A percentile compares a stretch with the other conserved stretches of the same genome.
Conservation (phyloP, 2,329 filamentous ascomycete species). For the Trichoderma endophyticum region DNA sequence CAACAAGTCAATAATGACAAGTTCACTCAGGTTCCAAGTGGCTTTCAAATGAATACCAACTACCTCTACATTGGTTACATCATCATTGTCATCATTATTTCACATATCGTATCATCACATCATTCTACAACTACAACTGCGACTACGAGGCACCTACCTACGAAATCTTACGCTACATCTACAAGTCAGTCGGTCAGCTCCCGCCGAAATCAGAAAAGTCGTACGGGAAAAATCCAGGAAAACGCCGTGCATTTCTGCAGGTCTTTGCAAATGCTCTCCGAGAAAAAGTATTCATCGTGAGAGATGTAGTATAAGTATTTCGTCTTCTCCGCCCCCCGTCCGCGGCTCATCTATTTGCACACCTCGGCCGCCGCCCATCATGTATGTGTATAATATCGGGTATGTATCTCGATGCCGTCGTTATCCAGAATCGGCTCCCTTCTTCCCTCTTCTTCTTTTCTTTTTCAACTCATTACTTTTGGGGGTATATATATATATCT, state of each 20-base stretch:
- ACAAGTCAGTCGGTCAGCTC: not conserved
- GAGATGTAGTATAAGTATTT: conserved; percentile 4
- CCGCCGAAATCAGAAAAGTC: not conserved
- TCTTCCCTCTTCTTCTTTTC: not conserved
- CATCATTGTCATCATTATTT: not conserved
- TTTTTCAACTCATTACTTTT: not conserved
- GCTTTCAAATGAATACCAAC: not conserved
- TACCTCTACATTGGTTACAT: not conserved
- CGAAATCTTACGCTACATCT: not conserved
- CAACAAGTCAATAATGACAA: not conserved
- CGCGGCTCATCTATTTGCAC: conserved; percentile 2
- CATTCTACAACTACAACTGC: not conserved
- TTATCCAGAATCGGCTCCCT: not conserved
- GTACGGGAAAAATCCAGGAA: not conserved
- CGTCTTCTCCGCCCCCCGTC: not conserved
- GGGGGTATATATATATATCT: not conserved
- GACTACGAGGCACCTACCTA: not conserved
- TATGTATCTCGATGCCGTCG: not conserved
- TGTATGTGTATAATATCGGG: not conserved
- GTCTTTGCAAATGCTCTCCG: conserved; percentile 1
- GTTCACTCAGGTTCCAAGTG: not conserved
- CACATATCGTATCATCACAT: not conserved
- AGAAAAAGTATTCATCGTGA: not conserved
- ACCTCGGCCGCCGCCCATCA: not conserved
- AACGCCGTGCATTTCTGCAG: conserved; percentile 10